Evolutionary conservation across 2,329 filamentous ascomycete genomes (phyloP), one percentile per base, ranked within the genome.

Genomic region (Ascochyta pisi): DNA sequence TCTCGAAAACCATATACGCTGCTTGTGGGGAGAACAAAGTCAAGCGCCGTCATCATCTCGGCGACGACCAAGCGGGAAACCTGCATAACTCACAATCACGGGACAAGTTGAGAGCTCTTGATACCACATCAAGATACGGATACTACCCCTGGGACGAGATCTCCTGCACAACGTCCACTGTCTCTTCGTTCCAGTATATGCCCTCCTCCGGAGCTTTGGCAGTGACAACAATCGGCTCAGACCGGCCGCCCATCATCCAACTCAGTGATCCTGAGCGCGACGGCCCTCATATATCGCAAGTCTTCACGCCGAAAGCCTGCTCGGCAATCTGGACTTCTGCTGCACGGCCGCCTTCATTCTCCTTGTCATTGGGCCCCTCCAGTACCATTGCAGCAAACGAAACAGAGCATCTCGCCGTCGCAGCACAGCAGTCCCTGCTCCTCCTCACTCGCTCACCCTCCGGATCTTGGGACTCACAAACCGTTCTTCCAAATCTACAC

Each of bases 331-430:
- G 65, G 63, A 60, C 47, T 2, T 66, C 69, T 15, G 60, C 66
- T 8, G 63, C 69, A 3, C 66, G 67, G 42, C 69, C 68, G 12
- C 38, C 41, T 0, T 55, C 45, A 29, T 66, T 64, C 46, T 54
- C 55, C 37, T 24, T 56, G 27, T 59, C 49, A 44, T 43, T 51
- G 15, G 43, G 37, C 22, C 42, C 52, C 16, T 48, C 48, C 16
- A 62, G 60, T 33, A 66, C 39, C 24, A 44, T 68, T 4, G 59
- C 69, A 39, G 62, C 61, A n/a, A 50, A 58, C 16, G 48, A 62
- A 1, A 63, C 61, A 1, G 72, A 75, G 31, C 59, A 61, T n/a
- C 56, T 77, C 24, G 75, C 69, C 13, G 63, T 73, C 27, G 75
- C 68, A 8, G 70, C 67, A 10, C 70, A 67, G 2, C 61, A 47